A percentile compares a stretch with the other conserved stretches of the same genome.
Conservation (phyloP, 2,329 filamentous ascomycete genomes). For the Talaromyces sp. region DNA sequence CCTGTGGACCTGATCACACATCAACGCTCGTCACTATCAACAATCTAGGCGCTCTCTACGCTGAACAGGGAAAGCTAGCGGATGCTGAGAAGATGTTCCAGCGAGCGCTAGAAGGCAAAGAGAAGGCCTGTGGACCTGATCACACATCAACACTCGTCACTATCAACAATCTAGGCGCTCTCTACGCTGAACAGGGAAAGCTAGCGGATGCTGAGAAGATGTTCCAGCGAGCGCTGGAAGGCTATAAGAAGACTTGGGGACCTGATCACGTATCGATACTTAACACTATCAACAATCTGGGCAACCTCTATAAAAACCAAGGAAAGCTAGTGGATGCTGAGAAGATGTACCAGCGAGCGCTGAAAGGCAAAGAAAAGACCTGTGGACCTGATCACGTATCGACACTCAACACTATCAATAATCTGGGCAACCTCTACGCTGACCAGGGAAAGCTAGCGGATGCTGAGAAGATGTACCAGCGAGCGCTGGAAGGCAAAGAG, state of each 20-base stretch:
- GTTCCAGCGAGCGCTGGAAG: neutral
- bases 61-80: neutral
- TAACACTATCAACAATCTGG: no score
- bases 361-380: neutral
- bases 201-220: neutral
- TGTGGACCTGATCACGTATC: neutral
- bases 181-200: neutral
- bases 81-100: neutral
- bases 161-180: neutral
- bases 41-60: neutral
- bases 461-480: neutral
- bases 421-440: neutral
- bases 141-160: neutral
- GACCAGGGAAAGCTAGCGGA: neutral
- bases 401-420: neutral
- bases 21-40: neutral
- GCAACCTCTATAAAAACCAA: no score
- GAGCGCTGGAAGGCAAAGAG: neutral
- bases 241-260: neutral
- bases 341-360: slow-evolving; percentile 5
- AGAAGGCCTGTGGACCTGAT: neutral
- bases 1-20: neutral
- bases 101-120: neutral
- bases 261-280: no score
- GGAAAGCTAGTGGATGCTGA: no score